phyloP scores from a whole-genome alignment of 1,284 basidiomycete species.

The Chalciporus piperatoides region DNA sequence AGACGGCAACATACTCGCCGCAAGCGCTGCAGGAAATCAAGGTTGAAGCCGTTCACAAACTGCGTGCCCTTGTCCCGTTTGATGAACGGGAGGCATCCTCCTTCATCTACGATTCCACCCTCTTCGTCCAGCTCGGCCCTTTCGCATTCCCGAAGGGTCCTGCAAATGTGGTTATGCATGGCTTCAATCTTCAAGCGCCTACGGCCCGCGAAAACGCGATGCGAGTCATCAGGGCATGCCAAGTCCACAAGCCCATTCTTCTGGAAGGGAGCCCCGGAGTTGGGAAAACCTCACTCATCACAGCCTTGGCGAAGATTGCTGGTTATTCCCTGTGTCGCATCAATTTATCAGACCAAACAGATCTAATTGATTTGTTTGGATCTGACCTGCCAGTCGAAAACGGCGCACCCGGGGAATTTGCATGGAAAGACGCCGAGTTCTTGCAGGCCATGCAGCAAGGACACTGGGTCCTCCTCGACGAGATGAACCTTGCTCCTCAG shows the following conservation, averaged over 20 bases:
- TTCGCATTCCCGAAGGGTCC: conserved; percentile 73
- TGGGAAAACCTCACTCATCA: conserved; percentile 96
- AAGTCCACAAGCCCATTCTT: conserved; percentile 88
- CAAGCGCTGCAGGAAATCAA: conserved; percentile 49
- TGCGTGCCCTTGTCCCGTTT: conserved; percentile 53
- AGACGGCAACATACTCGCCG: conserved; percentile 54
- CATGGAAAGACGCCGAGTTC: conserved; percentile 98
- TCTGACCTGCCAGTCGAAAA: conserved; percentile 96
- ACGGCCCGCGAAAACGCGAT: conserved; percentile 89
- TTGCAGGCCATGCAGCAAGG: conserved; percentile 90
- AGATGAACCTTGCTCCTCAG: conserved; percentile 98
- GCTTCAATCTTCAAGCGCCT: conserved; percentile 84
- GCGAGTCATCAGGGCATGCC: conserved; percentile 87
- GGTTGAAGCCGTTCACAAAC: conserved; percentile 43
- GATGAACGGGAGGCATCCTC: conserved; percentile 27
- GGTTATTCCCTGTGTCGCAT: conserved; percentile 89
- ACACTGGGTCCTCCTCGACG: conserved; percentile 96
- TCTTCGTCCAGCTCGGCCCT: conserved; percentile 63
- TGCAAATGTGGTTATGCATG: conserved; percentile 32
- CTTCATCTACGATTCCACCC: conserved; percentile 35
- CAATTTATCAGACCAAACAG: conserved; percentile 98
- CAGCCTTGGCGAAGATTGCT: conserved; percentile 80
- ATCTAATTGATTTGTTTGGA: conserved; percentile 94
- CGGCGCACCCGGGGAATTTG: conserved; percentile 88
- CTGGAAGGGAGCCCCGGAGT: conserved; percentile 98